phyloP scores from a whole-genome alignment of 1,284 basidiomycete species.

The Leccinum huronense region DNA sequence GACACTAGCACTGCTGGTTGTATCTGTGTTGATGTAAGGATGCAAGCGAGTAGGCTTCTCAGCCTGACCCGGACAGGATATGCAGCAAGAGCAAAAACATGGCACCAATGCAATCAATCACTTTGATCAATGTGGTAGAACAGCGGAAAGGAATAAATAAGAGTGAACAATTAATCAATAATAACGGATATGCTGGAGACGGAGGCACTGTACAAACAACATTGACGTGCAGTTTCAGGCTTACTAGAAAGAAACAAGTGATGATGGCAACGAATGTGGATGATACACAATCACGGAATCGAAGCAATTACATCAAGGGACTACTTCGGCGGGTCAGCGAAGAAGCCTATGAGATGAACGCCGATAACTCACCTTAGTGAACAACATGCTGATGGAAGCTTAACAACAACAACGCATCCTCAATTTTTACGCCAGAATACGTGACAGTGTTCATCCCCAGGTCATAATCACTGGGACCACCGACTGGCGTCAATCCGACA shows the following conservation, averaged over 20 bases:
- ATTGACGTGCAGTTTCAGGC: slow-evolving; percentile 11
- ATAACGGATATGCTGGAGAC: slow-evolving; percentile 36
- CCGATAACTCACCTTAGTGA: slow-evolving; percentile 41
- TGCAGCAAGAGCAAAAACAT: slow-evolving; percentile 21
- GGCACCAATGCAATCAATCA: slow-evolving; percentile 14
- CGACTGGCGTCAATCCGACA: slow-evolving; percentile 23
- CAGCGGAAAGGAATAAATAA: slow-evolving; percentile 30
- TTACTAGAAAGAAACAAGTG: slow-evolving; percentile 15
- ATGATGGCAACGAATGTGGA: slow-evolving; percentile 5
- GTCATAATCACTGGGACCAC: slow-evolving; percentile 29
- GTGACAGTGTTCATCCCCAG: slow-evolving; percentile 30
- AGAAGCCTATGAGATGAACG: slow-evolving; percentile 4
- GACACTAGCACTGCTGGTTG: background rate
- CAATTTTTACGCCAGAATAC: slow-evolving; percentile 48
- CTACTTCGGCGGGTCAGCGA: slow-evolving; percentile 20
- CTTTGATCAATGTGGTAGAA: slow-evolving; percentile 10
- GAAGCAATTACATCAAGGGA: slow-evolving; percentile 15
- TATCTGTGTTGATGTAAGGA: slow-evolving; percentile 15
- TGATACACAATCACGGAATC: slow-evolving; percentile 26
- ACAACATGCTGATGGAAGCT: slow-evolving; percentile 67
- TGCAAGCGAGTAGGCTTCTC: slow-evolving; percentile 16
- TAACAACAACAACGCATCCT: slow-evolving; percentile 66
- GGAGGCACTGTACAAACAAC: slow-evolving; percentile 11
- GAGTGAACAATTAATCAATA: slow-evolving; percentile 37
- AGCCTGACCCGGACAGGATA: slow-evolving; percentile 16